A percentile compares a stretch with the other conserved stretches of the same genome.
phyloP scores from a whole-genome alignment of 2,329 filamentous ascomycete species.

The Pseudopyricularia cyperi region DNA sequence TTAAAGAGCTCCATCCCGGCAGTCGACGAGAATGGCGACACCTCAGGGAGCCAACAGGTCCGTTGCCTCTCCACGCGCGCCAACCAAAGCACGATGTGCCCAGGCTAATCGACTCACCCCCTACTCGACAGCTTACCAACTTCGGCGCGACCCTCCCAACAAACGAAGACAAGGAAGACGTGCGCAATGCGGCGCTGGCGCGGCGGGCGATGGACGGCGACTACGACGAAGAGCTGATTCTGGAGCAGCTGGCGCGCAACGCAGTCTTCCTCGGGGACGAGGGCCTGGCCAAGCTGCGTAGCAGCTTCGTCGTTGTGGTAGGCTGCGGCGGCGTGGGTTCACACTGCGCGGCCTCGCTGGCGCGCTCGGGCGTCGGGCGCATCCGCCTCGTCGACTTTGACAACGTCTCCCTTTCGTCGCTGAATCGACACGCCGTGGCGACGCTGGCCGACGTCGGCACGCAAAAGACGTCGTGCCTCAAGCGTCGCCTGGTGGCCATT shows the following conservation, averaged over 20 bases:
- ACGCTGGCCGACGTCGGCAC: slow-evolving; percentile 89
- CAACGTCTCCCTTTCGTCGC: slow-evolving; percentile 84
- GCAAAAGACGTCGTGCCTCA: slow-evolving; percentile 78
- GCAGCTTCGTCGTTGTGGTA: slow-evolving; percentile 76
- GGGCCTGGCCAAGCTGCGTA: slow-evolving; percentile 67
- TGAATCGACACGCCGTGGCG: slow-evolving; percentile 93
- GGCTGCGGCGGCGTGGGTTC: slow-evolving; percentile 92
- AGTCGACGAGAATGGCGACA: slow-evolving; percentile 16
- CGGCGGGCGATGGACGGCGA: slow-evolving; percentile 48
- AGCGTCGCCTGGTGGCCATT: slow-evolving; percentile 69
- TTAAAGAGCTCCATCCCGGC: slow-evolving; percentile 49
- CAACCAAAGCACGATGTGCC: background rate
- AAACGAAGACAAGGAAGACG: slow-evolving; percentile 44
- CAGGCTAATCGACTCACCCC: background rate
- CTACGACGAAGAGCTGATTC: slow-evolving; percentile 67
- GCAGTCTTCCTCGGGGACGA: slow-evolving; percentile 77
- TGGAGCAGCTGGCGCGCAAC: slow-evolving; percentile 90
- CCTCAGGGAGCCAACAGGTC: slow-evolving; percentile 20
- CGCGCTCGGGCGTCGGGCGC: slow-evolving; percentile 77
- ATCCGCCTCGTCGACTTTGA: slow-evolving; percentile 92
- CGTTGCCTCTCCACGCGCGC: background rate
- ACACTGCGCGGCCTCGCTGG: slow-evolving; percentile 75
- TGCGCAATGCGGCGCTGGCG: slow-evolving; percentile 44
- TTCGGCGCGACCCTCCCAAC: slow-evolving; percentile 40
- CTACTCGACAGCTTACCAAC: slow-evolving; percentile 38